A percentile compares a stretch with the other conserved stretches of the same genome.
Evolutionary conservation across 2,329 filamentous ascomycete genomes (phyloP).

Genomic region (Colletotrichum echinochloae): DNA sequence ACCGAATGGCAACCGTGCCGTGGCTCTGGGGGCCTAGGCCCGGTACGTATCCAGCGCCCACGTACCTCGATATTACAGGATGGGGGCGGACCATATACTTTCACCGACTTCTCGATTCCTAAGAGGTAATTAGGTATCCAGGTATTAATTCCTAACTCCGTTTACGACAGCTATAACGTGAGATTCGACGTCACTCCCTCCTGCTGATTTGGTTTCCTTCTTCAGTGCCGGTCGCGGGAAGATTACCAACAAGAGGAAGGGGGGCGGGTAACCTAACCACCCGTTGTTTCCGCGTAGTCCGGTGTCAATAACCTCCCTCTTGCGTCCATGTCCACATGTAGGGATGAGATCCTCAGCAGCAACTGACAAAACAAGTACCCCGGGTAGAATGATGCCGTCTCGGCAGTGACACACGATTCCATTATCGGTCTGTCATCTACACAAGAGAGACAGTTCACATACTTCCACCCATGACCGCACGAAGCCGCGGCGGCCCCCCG

Average conservation of each 20-base stretch:
- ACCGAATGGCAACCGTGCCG: slow-evolving; percentile 43
- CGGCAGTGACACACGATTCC: not conserved
- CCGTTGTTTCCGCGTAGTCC: slow-evolving; percentile 15
- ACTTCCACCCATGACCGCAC: not conserved
- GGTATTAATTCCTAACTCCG: slow-evolving; percentile 5
- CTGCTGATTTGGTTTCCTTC: not conserved
- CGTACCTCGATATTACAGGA: slow-evolving; percentile 25
- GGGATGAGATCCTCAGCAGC: slow-evolving; percentile 3
- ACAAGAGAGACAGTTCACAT: slow-evolving; percentile 3
- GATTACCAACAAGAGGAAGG: not conserved
- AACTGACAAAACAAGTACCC: slow-evolving; percentile 3
- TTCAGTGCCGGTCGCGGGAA: not conserved
- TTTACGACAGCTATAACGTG: slow-evolving; percentile 21
- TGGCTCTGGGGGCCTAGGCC: slow-evolving; percentile 26
- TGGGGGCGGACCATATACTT: slow-evolving; percentile 29
- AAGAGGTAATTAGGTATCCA: not conserved
- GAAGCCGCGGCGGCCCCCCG: not conserved
- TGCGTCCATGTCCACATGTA: slow-evolving; percentile 3
- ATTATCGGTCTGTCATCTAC: not conserved
- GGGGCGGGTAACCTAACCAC: slow-evolving; percentile 1
- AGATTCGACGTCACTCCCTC: slow-evolving; percentile 20
- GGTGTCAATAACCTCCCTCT: not conserved
- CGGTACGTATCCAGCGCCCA: slow-evolving; percentile 29
- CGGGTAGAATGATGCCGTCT: not conserved
- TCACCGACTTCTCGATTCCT: slow-evolving; percentile 31